Conservation (phyloP, 192 early-diverging fungal species). For the Coemansia sp. region DNA sequence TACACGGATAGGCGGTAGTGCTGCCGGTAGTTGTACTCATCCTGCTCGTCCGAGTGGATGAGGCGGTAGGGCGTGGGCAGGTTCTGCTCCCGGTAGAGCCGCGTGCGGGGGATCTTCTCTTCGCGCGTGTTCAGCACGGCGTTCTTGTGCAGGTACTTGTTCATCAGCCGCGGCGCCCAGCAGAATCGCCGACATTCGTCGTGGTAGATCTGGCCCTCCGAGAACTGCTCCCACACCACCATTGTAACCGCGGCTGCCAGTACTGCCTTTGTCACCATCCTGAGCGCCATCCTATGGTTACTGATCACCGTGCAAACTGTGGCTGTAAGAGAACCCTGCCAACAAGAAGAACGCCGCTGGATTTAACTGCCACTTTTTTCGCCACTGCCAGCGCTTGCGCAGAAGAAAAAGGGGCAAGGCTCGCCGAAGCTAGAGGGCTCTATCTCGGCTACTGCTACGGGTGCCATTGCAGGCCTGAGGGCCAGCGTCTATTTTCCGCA, state of each 20-base stretch:
- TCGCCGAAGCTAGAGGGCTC: too few species aligned
- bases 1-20: conserved; percentile 42
- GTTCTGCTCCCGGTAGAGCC: conserved; percentile 27
- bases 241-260: conserved; percentile 4
- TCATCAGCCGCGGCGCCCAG: conserved; percentile 47
- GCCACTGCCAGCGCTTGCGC: too few species aligned
- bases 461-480: too few species aligned
- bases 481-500: too few species aligned
- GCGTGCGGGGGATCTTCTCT: conserved; percentile 24
- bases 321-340: too few species aligned
- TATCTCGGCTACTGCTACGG: too few species aligned
- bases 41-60: conserved; percentile 25
- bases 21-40: conserved; percentile 43
- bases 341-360: too few species aligned
- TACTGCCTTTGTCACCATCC: not conserved
- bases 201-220: conserved; percentile 30
- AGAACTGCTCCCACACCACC: conserved; percentile 5
- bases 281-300: not conserved
- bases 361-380: too few species aligned
- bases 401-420: too few species aligned
- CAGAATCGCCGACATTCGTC: conserved; percentile 44
- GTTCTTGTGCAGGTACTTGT: conserved; percentile 46
- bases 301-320: too few species aligned
- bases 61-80: conserved; percentile 42
- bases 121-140: conserved; percentile 36